These are phyloP conservation scores for Carpinus viminea DNA, from an alignment of 306 rosid genomes.

Conservation along the genomic window DNA sequence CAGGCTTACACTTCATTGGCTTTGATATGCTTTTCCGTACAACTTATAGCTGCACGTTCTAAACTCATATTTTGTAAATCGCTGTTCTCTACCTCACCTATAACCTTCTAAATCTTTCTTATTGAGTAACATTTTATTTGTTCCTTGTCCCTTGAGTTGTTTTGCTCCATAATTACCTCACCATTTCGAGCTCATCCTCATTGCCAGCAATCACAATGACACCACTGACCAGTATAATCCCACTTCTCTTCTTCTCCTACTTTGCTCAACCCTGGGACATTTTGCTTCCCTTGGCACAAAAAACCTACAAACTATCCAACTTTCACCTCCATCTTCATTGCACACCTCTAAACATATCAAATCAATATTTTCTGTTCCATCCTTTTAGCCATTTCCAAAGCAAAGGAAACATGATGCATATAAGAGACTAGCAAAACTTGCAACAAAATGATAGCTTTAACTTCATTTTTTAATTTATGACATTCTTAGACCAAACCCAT, in stretches of 20 bases:
- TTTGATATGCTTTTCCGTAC: neutral
- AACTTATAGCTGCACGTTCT: neutral
- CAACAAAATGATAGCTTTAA: neutral
- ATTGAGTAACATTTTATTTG: neutral
- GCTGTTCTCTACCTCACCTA: neutral
- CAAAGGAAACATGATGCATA: neutral
- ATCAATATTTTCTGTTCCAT: neutral
- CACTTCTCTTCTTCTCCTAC: neutral
- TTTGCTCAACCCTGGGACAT: neutral
- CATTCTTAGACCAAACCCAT: neutral
- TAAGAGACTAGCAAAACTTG: neutral
- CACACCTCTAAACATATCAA: neutral
- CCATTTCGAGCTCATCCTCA: neutral
- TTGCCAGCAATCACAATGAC: neutral
- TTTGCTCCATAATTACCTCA: neutral
- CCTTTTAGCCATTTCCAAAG: neutral
- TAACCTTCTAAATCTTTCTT: neutral
- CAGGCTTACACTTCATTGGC: neutral
- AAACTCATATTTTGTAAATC: neutral
- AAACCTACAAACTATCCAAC: neutral
- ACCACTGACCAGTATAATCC: neutral
- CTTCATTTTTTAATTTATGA: neutral
- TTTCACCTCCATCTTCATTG: neutral
- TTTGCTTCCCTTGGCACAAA: constrained; percentile 1
- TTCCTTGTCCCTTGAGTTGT: too few species aligned